Evolutionary conservation across 768 basidiomycete genomes (phyloP), one percentile per base, ranked within the genome.

Genomic region (Boletus rubescentipes): DNA sequence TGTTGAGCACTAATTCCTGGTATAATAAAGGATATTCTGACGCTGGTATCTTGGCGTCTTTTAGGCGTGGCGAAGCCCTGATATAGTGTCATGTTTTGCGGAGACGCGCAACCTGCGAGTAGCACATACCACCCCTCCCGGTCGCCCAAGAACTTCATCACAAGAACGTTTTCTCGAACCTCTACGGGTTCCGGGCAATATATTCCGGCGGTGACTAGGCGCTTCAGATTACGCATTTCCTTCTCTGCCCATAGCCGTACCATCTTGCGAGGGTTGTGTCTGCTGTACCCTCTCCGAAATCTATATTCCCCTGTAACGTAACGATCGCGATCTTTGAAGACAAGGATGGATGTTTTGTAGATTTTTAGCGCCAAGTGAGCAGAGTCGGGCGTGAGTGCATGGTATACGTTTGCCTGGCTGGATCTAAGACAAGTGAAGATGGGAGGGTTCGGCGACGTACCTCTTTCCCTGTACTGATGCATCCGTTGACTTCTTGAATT

Each of bases 171-270:
- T 70, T 98, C 94, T 52, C 94, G 82, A 9, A 97, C 93, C 67
- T 98, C 97, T 16, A 95, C 62, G 2, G 94, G 91, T 42, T 91
- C 88, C 1, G 97, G 97, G 56, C 90, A 91, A 42, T 80, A 79
- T 46, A 99, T 83, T 0, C 91, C 94, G 18, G 91, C 91, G n/a
- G 85, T 73, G 9, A 82, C 78, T 42, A 99, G 73, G 31, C 97
- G 82, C 67, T 89, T 87, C 57, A 99, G 74, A 68, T 99, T 99
- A 21, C 97, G 85, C 88, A 98, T 89, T 71, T 99, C 97, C 74
- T 99, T 99, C 72, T 99, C 97, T 2, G 97, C 97, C 97, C 97
- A 99, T 4, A 98, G 72, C 15, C 93, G 82, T 18, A 99, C 95
- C 96, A 99, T 98, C 74, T 99, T 99, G 26, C 97, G 84, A 15